phyloP scores from a whole-genome alignment of 192 early-diverging fungal species.

The Jimgerdemannia flammicorona region DNA sequence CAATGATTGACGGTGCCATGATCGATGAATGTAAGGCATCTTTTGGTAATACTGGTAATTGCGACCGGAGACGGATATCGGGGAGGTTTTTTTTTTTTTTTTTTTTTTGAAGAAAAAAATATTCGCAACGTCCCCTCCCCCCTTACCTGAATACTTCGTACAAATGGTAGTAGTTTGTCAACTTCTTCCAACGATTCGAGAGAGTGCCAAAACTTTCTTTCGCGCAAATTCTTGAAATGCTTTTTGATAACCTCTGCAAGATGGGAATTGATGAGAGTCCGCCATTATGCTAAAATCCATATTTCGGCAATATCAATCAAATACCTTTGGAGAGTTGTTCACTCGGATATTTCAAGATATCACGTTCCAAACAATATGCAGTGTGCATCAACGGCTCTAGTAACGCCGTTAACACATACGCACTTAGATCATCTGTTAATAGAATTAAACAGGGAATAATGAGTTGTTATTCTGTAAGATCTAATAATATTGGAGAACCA shows the following conservation, averaged over 20 bases:
- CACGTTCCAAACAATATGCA: conserved; percentile 12
- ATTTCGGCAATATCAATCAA: too few relatives aligned
- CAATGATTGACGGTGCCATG: too few relatives aligned
- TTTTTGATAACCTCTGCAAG: neutral
- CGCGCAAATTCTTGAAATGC: conserved; percentile 25
- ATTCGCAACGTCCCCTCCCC: neutral
- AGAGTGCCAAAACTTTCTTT: conserved; percentile 33
- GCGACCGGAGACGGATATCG: too few relatives aligned
- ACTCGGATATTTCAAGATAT: conserved; percentile 9
- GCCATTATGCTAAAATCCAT: too few relatives aligned
- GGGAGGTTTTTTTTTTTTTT: too few relatives aligned
- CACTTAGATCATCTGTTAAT: conserved; percentile 13
- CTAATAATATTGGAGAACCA: neutral
- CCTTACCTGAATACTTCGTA: conserved; percentile 15
- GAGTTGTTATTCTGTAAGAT: neutral
- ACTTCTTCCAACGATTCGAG: conserved; percentile 12
- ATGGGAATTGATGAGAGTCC: neutral
- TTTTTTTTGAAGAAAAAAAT: neutral
- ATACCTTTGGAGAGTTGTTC: conserved; percentile 20
- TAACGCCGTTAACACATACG: conserved; percentile 10
- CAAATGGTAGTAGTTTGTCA: conserved; percentile 24
- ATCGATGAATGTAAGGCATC: too few relatives aligned
- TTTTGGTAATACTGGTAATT: neutral
- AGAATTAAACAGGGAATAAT: neutral
- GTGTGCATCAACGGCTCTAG: conserved; percentile 27